A percentile compares a stretch with the other conserved stretches of the same genome.
Evolutionary conservation across 306 rosid genomes (phyloP).

Genomic region (Vigna mungo): DNA sequence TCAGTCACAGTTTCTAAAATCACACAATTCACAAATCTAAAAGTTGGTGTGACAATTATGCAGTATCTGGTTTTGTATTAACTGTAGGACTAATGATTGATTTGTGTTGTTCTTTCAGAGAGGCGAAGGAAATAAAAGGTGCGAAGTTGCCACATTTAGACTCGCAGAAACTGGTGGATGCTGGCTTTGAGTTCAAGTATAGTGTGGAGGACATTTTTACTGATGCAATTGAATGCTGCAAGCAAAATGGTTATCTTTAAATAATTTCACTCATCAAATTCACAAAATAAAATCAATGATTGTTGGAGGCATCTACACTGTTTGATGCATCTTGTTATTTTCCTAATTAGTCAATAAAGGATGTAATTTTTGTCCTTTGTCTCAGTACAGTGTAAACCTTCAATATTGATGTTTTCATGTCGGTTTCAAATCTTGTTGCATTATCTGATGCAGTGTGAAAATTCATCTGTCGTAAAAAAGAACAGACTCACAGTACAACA

Average conservation of each 20-base stretch:
- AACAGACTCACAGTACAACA: no score
- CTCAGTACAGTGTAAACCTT: background rate
- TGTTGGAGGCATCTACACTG: background rate
- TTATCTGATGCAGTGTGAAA: background rate
- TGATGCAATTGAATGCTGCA: constrained; percentile 55
- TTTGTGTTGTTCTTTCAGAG: constrained; percentile 37
- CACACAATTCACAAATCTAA: background rate
- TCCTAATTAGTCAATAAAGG: background rate
- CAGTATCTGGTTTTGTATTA: background rate
- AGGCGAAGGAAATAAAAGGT: constrained; percentile 46
- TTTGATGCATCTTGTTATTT: background rate
- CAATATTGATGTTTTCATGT: background rate
- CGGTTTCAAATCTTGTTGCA: background rate
- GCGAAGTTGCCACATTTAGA: constrained; percentile 18
- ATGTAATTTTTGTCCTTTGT: background rate
- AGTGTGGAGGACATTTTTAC: constrained; percentile 56
- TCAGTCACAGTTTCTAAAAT: background rate
- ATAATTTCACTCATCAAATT: background rate
- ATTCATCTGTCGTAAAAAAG: no score
- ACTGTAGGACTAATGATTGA: background rate
- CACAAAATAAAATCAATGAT: background rate
- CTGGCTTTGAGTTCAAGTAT: constrained; percentile 61
- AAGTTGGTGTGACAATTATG: background rate
- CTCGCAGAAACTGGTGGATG: constrained; percentile 60
- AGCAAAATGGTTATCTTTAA: constrained; percentile 44